Percentiles rank a stretch among this genome's conserved stretches.
phyloP scores from a whole-genome alignment of 2,329 filamentous ascomycete genomes.

The Cladophialophora exuberans region DNA sequence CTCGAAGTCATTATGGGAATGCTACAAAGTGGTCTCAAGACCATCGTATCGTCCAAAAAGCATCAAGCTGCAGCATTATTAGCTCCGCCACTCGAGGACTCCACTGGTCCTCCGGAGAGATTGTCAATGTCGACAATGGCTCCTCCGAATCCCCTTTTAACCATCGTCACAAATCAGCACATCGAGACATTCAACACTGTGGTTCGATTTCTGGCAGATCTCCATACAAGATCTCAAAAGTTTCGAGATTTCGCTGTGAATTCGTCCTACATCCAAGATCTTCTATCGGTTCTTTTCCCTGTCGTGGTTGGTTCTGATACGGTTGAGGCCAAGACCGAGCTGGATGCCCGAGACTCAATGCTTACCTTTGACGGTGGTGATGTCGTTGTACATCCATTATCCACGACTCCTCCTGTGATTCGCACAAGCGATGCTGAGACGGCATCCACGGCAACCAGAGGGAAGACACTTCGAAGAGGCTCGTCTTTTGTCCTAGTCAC shows the following conservation, averaged over 20 bases:
- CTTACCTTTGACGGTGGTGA: slow-evolving; percentile 85
- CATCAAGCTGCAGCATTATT: slow-evolving; percentile 22
- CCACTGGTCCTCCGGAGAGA: slow-evolving; percentile 46
- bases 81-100: slow-evolving; percentile 23
- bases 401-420: slow-evolving; percentile 69
- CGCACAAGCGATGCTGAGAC: slow-evolving; percentile 67
- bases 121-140: slow-evolving; percentile 35
- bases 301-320: slow-evolving; percentile 84
- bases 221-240: slow-evolving; percentile 73
- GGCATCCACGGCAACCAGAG: slow-evolving; percentile 44
- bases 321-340: slow-evolving; percentile 79
- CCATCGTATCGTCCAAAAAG: slow-evolving; percentile 64
- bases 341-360: slow-evolving; percentile 79
- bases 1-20: slow-evolving; percentile 80
- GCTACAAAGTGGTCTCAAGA: slow-evolving; percentile 81
- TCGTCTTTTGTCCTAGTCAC: slow-evolving; percentile 92
- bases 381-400: slow-evolving; percentile 77
- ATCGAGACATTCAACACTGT: slow-evolving; percentile 73
- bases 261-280: slow-evolving; percentile 78
- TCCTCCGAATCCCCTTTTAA: slow-evolving; percentile 32
- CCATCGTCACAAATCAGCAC: slow-evolving; percentile 54
- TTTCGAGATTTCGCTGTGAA: slow-evolving; percentile 82
- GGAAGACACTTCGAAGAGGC: slow-evolving; percentile 64
- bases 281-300: slow-evolving; percentile 82
- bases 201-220: slow-evolving; percentile 75